Evolutionary conservation across 768 basidiomycete genomes (phyloP).

Genomic region (Kwoniella heveanensis): DNA sequence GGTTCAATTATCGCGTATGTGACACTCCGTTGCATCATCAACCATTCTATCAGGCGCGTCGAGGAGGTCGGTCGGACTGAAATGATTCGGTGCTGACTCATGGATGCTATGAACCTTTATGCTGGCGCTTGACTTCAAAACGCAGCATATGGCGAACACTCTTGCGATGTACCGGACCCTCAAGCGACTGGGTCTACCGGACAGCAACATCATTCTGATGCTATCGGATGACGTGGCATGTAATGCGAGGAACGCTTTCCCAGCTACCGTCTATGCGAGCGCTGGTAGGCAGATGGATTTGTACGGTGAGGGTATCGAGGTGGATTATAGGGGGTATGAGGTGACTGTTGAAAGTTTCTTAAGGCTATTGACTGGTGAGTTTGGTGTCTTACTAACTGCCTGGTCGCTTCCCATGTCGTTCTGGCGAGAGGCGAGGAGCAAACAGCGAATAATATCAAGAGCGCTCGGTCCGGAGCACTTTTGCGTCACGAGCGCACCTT

Average conservation of each 20-base stretch:
- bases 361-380: conserved; percentile 81
- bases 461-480: too few relatives aligned
- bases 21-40: too few relatives aligned
- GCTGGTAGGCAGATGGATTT: conserved; percentile 77
- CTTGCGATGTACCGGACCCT: conserved; percentile 99
- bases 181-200: conserved; percentile 95
- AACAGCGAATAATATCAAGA: too few relatives aligned
- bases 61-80: too few relatives aligned
- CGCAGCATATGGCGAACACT: conserved; percentile 95
- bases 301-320: conserved; percentile 95
- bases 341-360: conserved; percentile 97
- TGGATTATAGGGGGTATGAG: conserved; percentile 97
- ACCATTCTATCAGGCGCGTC: too few relatives aligned
- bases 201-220: conserved; percentile 99
- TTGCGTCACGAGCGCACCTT: too few relatives aligned
- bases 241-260: conserved; percentile 86
- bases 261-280: conserved; percentile 91
- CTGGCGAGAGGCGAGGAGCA: too few relatives aligned
- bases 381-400: too few relatives aligned
- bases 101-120: too few relatives aligned
- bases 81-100: too few relatives aligned
- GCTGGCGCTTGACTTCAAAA: too few relatives aligned
- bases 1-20: conserved; percentile 97
- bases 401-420: too few relatives aligned
- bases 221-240: conserved; percentile 95